These are phyloP conservation scores for Teratosphaeriaceae sp. DNA, from an alignment of 2,329 filamentous ascomycete genomes.

Conservation along the genomic window DNA sequence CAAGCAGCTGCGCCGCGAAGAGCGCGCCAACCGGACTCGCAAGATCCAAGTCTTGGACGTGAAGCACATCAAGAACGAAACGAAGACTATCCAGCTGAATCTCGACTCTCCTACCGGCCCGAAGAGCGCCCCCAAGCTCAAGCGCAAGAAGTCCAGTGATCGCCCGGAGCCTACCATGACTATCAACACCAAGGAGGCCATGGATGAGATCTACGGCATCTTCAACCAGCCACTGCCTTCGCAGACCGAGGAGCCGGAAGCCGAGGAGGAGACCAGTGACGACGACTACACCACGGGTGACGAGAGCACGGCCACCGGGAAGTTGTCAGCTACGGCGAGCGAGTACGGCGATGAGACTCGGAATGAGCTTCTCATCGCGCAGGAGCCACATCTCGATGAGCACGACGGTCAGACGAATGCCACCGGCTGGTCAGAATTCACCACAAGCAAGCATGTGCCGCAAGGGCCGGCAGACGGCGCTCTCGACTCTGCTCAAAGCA, in stretches of 20 bases:
- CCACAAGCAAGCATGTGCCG: conserved; percentile 63
- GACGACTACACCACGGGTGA: conserved; percentile 79
- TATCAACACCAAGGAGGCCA: conserved; percentile 87
- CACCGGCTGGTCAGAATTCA: conserved; percentile 87
- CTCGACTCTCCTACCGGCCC: conserved; percentile 81
- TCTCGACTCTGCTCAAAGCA: conserved; percentile 24
- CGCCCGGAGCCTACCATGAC: conserved; percentile 91
- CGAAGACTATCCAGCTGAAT: conserved; percentile 92
- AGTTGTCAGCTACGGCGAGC: conserved; percentile 56
- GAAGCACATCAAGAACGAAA: conserved; percentile 68
- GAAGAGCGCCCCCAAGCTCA: conserved; percentile 73
- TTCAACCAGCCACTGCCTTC: conserved; percentile 78
- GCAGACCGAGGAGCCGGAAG: conserved; percentile 40
- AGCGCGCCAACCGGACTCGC: conserved; percentile 43
- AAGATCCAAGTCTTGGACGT: conserved; percentile 70
- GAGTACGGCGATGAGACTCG: conserved; percentile 59
- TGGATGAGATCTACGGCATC: conserved; percentile 94
- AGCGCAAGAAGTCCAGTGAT: conserved; percentile 66
- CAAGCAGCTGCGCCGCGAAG: conserved; percentile 42
- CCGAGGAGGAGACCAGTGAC: conserved; percentile 60
- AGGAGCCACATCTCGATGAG: conserved; percentile 16
- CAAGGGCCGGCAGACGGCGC: conserved; percentile 34
- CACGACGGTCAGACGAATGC: conserved; percentile 40
- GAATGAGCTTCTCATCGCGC: conserved; percentile 43
- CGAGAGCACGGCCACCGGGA: conserved; percentile 72